Evolutionary conservation across 345 rosid genomes (phyloP).

Genomic region (Rubroshorea leprosula): DNA sequence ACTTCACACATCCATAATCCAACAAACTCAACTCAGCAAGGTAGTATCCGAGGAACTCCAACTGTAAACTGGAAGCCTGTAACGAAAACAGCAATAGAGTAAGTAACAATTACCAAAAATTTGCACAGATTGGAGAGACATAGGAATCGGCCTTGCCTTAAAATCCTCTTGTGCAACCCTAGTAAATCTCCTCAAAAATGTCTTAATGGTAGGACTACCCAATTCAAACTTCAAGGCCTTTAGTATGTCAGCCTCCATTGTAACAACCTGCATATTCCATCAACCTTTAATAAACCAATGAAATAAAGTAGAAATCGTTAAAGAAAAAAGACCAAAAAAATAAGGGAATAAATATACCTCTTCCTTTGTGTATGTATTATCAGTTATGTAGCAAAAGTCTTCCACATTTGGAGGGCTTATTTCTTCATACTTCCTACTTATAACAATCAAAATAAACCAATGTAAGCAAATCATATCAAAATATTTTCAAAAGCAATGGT

Average conservation of each 20-base stretch:
- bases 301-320: not conserved
- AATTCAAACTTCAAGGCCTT: constrained; percentile 47
- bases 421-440: constrained; percentile 63
- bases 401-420: constrained; percentile 59
- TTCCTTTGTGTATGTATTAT: constrained; percentile 57
- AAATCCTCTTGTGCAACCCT: not conserved
- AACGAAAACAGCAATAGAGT: constrained; percentile 5
- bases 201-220: constrained; percentile 54
- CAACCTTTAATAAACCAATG: not conserved
- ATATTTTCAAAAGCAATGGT: not conserved
- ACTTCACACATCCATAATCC: constrained; percentile 51
- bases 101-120: not conserved
- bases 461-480: not conserved
- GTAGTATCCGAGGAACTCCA: constrained; percentile 57
- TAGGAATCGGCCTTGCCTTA: not conserved
- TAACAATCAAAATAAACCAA: constrained; percentile 8
- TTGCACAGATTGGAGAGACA: not conserved
- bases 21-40: constrained; percentile 67
- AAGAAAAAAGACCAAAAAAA: not conserved
- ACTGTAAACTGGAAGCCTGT: constrained; percentile 32
- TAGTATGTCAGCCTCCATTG: constrained; percentile 57
- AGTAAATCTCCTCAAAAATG: constrained; percentile 33
- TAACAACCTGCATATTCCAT: constrained; percentile 38
- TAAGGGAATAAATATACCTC: constrained; percentile 26
- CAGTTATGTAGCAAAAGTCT: constrained; percentile 68